phyloP scores from a whole-genome alignment of 2,329 filamentous ascomycete genomes.

The Aspergillus aculeatus region DNA sequence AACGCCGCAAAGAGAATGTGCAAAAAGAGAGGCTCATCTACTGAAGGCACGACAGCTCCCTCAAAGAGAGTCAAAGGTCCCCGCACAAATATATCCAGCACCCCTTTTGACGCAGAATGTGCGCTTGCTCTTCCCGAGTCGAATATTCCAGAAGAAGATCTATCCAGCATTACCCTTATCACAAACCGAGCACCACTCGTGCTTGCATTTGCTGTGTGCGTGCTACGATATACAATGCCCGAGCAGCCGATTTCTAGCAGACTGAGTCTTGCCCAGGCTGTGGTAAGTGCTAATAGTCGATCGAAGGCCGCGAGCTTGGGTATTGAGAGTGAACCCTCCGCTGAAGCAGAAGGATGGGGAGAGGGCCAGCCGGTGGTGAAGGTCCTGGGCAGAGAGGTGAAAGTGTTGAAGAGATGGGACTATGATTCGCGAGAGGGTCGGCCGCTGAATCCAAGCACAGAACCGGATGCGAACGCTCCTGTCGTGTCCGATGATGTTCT shows the following conservation, averaged over 20 bases:
- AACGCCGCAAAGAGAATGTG: constrained; percentile 57
- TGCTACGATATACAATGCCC: constrained; percentile 78
- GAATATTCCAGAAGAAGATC: constrained; percentile 53
- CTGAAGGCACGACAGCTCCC: constrained; percentile 27
- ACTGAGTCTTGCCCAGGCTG: constrained; percentile 77
- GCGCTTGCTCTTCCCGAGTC: constrained; percentile 34
- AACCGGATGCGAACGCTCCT: constrained; percentile 1
- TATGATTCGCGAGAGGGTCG: constrained; percentile 60
- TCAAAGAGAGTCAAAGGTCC: constrained; percentile 32
- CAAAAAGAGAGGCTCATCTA: constrained; percentile 51
- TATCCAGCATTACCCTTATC: constrained; percentile 59
- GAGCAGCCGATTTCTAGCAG: constrained; percentile 82
- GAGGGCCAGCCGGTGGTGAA: constrained; percentile 71
- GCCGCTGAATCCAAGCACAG: constrained; percentile 19
- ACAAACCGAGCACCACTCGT: constrained; percentile 83
- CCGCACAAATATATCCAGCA: constrained; percentile 41
- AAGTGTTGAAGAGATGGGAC: constrained; percentile 73
- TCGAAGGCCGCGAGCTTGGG: constrained; percentile 75
- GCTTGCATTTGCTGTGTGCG: constrained; percentile 72
- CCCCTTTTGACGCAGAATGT: constrained; percentile 36
- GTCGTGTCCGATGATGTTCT: constrained; percentile 10
- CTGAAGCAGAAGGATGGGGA: constrained; percentile 70
- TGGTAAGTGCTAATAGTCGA: constrained; percentile 77
- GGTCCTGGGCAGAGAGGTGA: constrained; percentile 71
- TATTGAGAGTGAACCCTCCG: constrained; percentile 62